Base-by-base conservation (phyloP, 2,329 filamentous ascomycete species). In the Alternaria sp. region DNA sequence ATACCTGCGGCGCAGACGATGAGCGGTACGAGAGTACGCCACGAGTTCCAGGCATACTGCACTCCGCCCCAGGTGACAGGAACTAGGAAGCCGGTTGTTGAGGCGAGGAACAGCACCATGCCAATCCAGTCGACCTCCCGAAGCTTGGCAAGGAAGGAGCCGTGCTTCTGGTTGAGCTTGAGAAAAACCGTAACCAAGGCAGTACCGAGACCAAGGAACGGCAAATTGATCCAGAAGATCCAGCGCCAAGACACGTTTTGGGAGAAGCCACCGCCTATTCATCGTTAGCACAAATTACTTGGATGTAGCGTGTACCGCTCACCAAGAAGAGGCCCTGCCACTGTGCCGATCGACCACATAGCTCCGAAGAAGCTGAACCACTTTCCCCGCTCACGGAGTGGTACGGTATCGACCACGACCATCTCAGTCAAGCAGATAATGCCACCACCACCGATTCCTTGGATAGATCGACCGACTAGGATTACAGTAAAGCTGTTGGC, bases 151-250 rank as follows among this genome's bases (percentile, higher is more conserved):
- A 76, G 23, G 50, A 86, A 74, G n/a, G 79, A 78, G 44, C 77
- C 79, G 0, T 82, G 80, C 7, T 81, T 71, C 51, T 80, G 77
- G 53, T 82, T 79, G 42, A 86, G 78, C n/a, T 81, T 79, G 13
- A 88, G 75, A 73, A 86, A 87, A 24, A 86, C 41, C 0, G 81
- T 74, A 14, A 85, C 76, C 62, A 85, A 72, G 36, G 81, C 63
- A 14, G 78, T 72, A 3, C 81, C 82, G n/a, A 85, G 56, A 2
- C 77, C 83, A 29, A 82, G 79, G 66, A 88, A 83, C 2, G 86
- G 85, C 2, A 88, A 74, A 63, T 89, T 89, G 65, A 88, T 80
- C 81, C 84, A 90, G 69, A 89, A 88, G 10, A 89, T 83, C 86
- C 86, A 90, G 8, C 83, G 75, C 87, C 86, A 87, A 1, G 75